Conservation (phyloP, 768 basidiomycete genomes). For the Boletus vinaceobasis region DNA sequence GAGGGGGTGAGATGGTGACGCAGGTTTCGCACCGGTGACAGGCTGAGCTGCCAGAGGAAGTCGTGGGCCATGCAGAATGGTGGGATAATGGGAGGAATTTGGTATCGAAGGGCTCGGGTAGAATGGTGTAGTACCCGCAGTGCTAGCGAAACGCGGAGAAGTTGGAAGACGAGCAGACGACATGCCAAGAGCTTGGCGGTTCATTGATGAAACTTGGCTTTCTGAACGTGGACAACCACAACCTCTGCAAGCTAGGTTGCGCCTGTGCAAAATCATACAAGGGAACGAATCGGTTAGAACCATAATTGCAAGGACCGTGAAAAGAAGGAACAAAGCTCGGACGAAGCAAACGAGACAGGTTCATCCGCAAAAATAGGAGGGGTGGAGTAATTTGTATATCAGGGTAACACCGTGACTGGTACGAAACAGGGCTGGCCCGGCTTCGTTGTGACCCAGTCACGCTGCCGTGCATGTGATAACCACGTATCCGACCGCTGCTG, state of each 20-base stretch:
- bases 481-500: not conserved
- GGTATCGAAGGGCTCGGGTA: constrained; percentile 23
- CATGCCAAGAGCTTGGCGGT: constrained; percentile 28
- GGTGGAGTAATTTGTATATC: constrained; percentile 25
- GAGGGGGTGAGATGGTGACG: constrained; percentile 57
- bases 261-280: constrained; percentile 56
- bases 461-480: constrained; percentile 1
- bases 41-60: constrained; percentile 28
- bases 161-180: constrained; percentile 21
- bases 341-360: constrained; percentile 8
- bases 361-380: constrained; percentile 27
- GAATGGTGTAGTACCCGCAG: constrained; percentile 14
- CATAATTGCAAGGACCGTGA: constrained; percentile 21
- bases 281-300: constrained; percentile 49
- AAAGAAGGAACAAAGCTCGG: not conserved
- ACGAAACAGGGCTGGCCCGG: constrained; percentile 9
- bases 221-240: constrained; percentile 62
- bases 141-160: constrained; percentile 24
- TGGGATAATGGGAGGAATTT: constrained; percentile 30
- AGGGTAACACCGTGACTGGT: constrained; percentile 15
- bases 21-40: constrained; percentile 29
- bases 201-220: constrained; percentile 30
- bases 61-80: constrained; percentile 17
- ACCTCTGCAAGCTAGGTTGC: constrained; percentile 73
- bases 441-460: not conserved